A percentile compares a stretch with the other conserved stretches of the same genome.
These are phyloP conservation scores for Nitzschia sp. DNA, from an alignment of 108 stramenopile genomes.

Conservation along the genomic window DNA sequence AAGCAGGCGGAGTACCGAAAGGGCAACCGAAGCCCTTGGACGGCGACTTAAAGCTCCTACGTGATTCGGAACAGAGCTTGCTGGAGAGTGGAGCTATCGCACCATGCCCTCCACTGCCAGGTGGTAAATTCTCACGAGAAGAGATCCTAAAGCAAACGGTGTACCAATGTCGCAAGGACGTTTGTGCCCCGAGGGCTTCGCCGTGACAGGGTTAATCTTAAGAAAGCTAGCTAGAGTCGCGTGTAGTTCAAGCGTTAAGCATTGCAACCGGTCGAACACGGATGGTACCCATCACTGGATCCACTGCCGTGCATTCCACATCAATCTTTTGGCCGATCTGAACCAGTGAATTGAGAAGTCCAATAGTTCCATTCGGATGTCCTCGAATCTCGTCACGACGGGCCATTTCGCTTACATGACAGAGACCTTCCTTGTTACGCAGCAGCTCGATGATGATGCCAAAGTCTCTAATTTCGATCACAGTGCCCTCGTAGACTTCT, in stretches of 20 bases:
- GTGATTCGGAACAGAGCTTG: constrained; percentile 78
- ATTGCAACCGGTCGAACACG: constrained; percentile 42
- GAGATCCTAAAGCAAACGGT: constrained; percentile 73
- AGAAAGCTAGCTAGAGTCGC: background rate
- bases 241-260: no score
- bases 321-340: constrained; percentile 64
- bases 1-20: constrained; percentile 70
- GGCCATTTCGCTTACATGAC: constrained; percentile 86
- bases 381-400: constrained; percentile 27
- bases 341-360: constrained; percentile 48
- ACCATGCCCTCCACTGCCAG: constrained; percentile 68
- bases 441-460: constrained; percentile 86
- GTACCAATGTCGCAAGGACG: constrained; percentile 63
- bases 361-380: constrained; percentile 57
- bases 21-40: constrained; percentile 83
- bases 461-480: constrained; percentile 85
- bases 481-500: constrained; percentile 74
- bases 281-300: constrained; percentile 69
- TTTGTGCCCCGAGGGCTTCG: constrained; percentile 55
- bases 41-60: constrained; percentile 75
- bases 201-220: constrained; percentile 1
- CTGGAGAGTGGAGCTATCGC: constrained; percentile 79
- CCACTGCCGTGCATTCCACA: constrained; percentile 65
- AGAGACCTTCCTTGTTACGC: constrained; percentile 87
- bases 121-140: constrained; percentile 66